Evolutionary conservation across 768 basidiomycete genomes (phyloP).

Genomic region (Imleria badia): DNA sequence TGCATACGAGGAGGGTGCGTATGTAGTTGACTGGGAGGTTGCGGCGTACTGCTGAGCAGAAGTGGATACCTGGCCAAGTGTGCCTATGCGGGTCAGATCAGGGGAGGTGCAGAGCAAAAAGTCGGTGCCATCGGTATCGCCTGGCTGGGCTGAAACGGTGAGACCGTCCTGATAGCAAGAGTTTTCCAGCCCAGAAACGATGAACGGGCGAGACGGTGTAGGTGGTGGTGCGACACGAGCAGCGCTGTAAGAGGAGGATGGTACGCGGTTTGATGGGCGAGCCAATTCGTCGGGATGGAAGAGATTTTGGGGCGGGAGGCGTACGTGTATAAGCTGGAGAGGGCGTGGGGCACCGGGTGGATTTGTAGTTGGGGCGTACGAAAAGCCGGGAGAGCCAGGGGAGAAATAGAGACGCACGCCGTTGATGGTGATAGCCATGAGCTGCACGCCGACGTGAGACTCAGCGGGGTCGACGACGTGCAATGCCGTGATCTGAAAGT

Average conservation of each 20-base stretch:
- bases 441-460: conserved; percentile 66
- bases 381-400: conserved; percentile 49
- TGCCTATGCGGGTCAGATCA: conserved; percentile 70
- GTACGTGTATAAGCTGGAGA: conserved; percentile 74
- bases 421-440: conserved; percentile 79
- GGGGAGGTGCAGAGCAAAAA: conserved; percentile 74
- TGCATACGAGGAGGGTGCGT: conserved; percentile 41
- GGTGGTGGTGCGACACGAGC: conserved; percentile 44
- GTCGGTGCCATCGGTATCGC: conserved; percentile 72
- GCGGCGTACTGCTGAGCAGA: conserved; percentile 34
- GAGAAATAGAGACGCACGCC: conserved; percentile 86
- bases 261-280: conserved; percentile 46
- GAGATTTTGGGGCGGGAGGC: conserved; percentile 73
- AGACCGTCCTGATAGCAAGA: conserved; percentile 68
- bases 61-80: conserved; percentile 62
- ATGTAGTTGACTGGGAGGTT: conserved; percentile 40
- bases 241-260: conserved; percentile 44
- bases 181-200: conserved; percentile 57
- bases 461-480: conserved; percentile 68
- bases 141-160: conserved; percentile 67
- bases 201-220: conserved; percentile 54
- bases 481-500: conserved; percentile 67
- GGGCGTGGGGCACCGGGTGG: conserved; percentile 32
- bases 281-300: conserved; percentile 74
- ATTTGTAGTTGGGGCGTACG: conserved; percentile 40